Base-by-base conservation (phyloP, 495 filamentous ascomycete species). In the Penicillium manginii region DNA sequence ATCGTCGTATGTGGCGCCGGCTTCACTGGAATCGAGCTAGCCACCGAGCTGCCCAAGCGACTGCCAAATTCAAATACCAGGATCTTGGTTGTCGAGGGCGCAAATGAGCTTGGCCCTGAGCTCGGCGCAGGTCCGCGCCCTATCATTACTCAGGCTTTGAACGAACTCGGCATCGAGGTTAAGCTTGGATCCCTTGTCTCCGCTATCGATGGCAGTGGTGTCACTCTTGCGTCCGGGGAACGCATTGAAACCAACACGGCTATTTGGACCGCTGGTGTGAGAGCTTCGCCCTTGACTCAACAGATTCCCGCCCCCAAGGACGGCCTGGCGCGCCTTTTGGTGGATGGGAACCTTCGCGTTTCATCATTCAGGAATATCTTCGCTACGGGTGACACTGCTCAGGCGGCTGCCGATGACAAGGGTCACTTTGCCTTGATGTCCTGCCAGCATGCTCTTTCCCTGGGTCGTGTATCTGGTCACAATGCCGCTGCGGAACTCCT, bases 361-460 rank as follows among this genome's bases (percentile, higher is more conserved):
- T 45, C 61, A 12, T 59, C 52, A 0, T 17, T 39, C 0, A 5
- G 17, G 9, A 22, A 60, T 42, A 40, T 67, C 8, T 64, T 60
- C 14, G 65, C 53, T 4, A 57, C 65, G 5, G 65, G 65, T 42
- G 65, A 67, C 42, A 55, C 61, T 22, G 65, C 65, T 4, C 50
- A 23, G 47, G 65, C 50, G 2, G 4, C 42, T 10, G 59, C 65
- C 3, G 65, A 67, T 52, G 48, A 22, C 4, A 26, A 60, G 1
- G 53, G 61, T 19, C 58, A 62, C 26, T 50, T 59, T 37, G 59
- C 59, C 0, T 22, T 74, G 26, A 68, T 65, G 72, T 68, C 70
- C 35, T 74, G 72, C 42, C 72, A 74, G 54, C 72, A 74, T 45
- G 72, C 72, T 18, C 53, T 64, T 21, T 62, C 55, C 8, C 58